Evolutionary conservation across 192 early-diverging fungal genomes (phyloP).

Genomic region (Chytriomyces hyalinus): DNA sequence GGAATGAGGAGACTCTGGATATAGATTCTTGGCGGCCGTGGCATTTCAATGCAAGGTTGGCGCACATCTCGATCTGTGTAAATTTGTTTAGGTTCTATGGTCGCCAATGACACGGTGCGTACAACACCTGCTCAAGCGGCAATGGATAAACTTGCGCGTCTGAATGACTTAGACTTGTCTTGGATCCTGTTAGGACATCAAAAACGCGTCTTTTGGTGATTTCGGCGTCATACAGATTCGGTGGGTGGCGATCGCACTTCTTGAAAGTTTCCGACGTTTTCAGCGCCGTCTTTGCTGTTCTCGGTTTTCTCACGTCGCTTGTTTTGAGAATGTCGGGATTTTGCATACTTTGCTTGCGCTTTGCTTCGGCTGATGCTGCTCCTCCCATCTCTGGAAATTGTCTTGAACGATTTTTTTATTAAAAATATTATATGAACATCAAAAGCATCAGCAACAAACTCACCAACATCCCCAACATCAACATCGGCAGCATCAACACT

Average conservation of each 20-base stretch:
- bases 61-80: background rate
- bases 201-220: background rate
- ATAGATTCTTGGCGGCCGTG: background rate
- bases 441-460: background rate
- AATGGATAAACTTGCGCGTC: background rate
- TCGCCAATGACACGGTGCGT: background rate
- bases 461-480: background rate
- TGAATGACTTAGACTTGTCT: background rate
- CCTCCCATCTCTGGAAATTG: conserved; percentile 12
- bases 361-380: conserved; percentile 10
- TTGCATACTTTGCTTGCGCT: background rate
- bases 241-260: background rate
- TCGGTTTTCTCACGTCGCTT: background rate
- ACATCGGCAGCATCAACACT: background rate
- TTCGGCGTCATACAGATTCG: background rate
- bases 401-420: background rate
- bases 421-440: background rate
- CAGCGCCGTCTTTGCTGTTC: background rate
- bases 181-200: background rate
- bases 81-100: background rate
- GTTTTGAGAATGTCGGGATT: background rate
- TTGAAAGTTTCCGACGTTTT: background rate
- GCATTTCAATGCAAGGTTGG: background rate
- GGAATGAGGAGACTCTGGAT: background rate
- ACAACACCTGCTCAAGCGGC: background rate